Percentiles rank a stretch among this genome's conserved stretches.
Evolutionary conservation across 2,329 filamentous ascomycete genomes (phyloP).

Genomic region (Aspergillus fijiensis): DNA sequence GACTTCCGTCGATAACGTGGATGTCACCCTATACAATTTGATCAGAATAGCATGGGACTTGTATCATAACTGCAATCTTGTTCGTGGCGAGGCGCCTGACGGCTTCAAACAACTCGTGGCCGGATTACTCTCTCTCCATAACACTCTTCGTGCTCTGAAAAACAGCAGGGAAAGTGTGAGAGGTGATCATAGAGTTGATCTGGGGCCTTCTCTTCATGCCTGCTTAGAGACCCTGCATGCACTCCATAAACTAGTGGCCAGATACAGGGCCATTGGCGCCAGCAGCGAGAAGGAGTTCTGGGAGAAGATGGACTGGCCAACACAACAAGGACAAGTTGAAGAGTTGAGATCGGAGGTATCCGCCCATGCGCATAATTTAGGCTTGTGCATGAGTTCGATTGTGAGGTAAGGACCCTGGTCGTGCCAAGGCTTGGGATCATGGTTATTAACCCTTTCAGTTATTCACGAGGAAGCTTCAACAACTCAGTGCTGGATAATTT

Average conservation of each 20-base stretch:
- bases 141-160: constrained; percentile 21
- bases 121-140: constrained; percentile 30
- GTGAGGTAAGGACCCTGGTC: constrained; percentile 22
- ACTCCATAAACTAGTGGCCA: constrained; percentile 23
- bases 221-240: constrained; percentile 27
- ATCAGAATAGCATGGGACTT: constrained; percentile 30
- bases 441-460: constrained; percentile 16
- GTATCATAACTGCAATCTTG: constrained; percentile 27
- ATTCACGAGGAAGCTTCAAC: constrained; percentile 26
- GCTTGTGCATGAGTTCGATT: constrained; percentile 30
- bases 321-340: constrained; percentile 27
- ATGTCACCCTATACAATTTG: constrained; percentile 23
- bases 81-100: constrained; percentile 29
- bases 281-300: constrained; percentile 27
- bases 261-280: constrained; percentile 22
- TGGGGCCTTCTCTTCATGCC: constrained; percentile 25
- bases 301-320: constrained; percentile 30
- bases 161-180: constrained; percentile 26
- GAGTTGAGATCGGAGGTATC: constrained; percentile 31
- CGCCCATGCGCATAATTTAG: constrained; percentile 30
- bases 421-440: neutral
- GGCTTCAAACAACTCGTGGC: constrained; percentile 30
- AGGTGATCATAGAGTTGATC: constrained; percentile 24
- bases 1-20: constrained; percentile 21
- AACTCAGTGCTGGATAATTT: constrained; percentile 22